phyloP scores from a whole-genome alignment of 208 protist species.

The Borovskyia barvae region DNA sequence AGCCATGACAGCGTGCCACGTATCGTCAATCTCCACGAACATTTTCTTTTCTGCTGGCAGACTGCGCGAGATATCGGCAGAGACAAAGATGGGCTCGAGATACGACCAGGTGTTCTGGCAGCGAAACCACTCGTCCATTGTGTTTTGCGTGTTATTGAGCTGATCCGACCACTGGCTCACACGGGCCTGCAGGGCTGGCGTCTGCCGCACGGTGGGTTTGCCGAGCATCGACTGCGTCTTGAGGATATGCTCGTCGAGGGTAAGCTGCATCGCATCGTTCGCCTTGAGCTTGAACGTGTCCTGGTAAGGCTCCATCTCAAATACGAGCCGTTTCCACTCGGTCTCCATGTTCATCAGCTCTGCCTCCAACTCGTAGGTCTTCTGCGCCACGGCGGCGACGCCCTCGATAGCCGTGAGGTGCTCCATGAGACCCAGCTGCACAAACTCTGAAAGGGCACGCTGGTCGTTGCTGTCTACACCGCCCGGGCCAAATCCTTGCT shows the following conservation, averaged over 20 bases:
- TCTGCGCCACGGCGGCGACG: constrained; percentile 84
- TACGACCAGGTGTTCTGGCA: constrained; percentile 96
- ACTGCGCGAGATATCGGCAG: constrained; percentile 95
- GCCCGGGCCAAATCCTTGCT: constrained; percentile 77
- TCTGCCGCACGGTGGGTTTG: constrained; percentile 91
- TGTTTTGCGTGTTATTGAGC: constrained; percentile 92
- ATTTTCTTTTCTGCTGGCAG: constrained; percentile 94
- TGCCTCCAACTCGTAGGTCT: constrained; percentile 90
- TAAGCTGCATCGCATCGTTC: constrained; percentile 92
- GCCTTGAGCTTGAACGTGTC: constrained; percentile 93
- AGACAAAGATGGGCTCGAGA: constrained; percentile 96
- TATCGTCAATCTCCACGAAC: constrained; percentile 93
- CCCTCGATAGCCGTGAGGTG: constrained; percentile 82
- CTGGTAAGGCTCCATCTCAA: constrained; percentile 92
- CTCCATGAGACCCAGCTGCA: constrained; percentile 87
- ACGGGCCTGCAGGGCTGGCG: constrained; percentile 84
- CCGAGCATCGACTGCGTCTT: constrained; percentile 95
- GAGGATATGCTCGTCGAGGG: constrained; percentile 95
- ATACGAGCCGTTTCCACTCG: constrained; percentile 94
- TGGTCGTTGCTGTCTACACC: constrained; percentile 83
- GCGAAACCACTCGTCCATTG: constrained; percentile 95
- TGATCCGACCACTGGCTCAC: constrained; percentile 92
- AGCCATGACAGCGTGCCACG: constrained; percentile 94
- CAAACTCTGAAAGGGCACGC: constrained; percentile 77
- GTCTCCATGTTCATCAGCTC: constrained; percentile 91